Conservation (phyloP, 805 yeast genomes). For the Saccharomyces kudriavzevii region DNA sequence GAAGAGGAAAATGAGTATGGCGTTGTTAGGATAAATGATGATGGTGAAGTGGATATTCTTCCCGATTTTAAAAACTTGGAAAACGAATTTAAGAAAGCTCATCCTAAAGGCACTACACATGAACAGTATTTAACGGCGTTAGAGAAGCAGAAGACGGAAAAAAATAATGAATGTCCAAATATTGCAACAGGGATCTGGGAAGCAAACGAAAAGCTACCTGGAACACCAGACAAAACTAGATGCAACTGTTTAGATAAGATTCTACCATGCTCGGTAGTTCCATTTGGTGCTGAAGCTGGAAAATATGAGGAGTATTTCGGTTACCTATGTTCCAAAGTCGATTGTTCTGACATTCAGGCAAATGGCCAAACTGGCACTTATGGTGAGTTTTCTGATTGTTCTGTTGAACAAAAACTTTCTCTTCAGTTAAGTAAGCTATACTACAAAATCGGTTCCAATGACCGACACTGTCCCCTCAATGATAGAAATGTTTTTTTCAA, state of each 20-base stretch:
- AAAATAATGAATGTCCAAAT: constrained; percentile 12
- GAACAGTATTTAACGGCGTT: constrained; percentile 1
- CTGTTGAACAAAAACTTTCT: constrained; percentile 53
- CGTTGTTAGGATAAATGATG: constrained; percentile 44
- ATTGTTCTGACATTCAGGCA: constrained; percentile 52
- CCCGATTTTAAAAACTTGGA: constrained; percentile 52
- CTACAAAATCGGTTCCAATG: constrained; percentile 38
- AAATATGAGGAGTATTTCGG: constrained; percentile 52
- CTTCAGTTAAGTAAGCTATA: constrained; percentile 53
- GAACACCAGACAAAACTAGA: constrained; percentile 51
- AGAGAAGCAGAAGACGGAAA: constrained; percentile 39
- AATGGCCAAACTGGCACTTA: constrained; percentile 53
- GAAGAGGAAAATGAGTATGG: constrained; percentile 71
- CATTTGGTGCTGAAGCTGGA: constrained; percentile 34
- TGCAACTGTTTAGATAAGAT: constrained; percentile 56
- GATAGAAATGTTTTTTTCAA: constrained; percentile 20
- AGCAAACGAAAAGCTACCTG: constrained; percentile 56
- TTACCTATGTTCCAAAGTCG: constrained; percentile 47
- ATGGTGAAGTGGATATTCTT: constrained; percentile 42
- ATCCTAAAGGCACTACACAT: constrained; percentile 37
- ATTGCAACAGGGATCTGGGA: constrained; percentile 39
- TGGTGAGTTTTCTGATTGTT: constrained; percentile 64
- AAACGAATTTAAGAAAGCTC: constrained; percentile 40
- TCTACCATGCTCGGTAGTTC: constrained; percentile 48
- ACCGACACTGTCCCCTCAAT: constrained; percentile 22